A percentile compares a stretch with the other conserved stretches of the same genome.
These are phyloP conservation scores for Sanguinoderma infundibulare DNA, from an alignment of 1,284 basidiomycete genomes.

Conservation along the genomic window DNA sequence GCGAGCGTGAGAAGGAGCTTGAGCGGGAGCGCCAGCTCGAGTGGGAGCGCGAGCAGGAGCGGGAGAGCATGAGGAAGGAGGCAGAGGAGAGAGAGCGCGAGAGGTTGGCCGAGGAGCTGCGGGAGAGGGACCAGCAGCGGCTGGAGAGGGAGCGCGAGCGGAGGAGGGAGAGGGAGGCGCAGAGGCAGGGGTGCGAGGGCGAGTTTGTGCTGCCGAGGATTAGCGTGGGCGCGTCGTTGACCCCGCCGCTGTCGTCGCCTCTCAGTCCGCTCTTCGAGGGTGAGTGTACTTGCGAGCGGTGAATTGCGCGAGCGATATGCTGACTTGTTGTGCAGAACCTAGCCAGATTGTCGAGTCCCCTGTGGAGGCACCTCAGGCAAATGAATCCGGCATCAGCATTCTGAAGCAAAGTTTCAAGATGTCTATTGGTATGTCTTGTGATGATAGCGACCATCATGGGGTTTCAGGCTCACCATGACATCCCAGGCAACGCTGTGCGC, in stretches of 20 bases:
- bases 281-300: conserved; percentile 3
- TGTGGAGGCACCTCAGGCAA: too few relatives aligned
- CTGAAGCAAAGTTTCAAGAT: conserved; percentile 71
- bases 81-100: conserved; percentile 46
- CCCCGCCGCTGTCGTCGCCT: conserved; percentile 27
- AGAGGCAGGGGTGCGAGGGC: conserved; percentile 12
- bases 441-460: not conserved
- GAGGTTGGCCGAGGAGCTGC: conserved; percentile 29
- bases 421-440: conserved; percentile 62
- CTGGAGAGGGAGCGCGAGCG: conserved; percentile 24
- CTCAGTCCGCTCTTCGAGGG: conserved; percentile 36
- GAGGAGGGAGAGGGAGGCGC: conserved; percentile 11
- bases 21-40: conserved; percentile 16
- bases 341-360: conserved; percentile 24
- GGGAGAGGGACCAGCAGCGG: conserved; percentile 21
- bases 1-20: conserved; percentile 40
- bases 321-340: conserved; percentile 22
- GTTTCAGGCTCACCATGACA: not conserved
- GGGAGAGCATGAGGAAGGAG: conserved; percentile 26
- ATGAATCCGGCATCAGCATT: conserved; percentile 39
- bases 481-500: conserved; percentile 57
- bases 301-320: too few relatives aligned
- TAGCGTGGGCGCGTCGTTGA: conserved; percentile 25
- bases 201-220: conserved; percentile 25
- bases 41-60: conserved; percentile 37